Percentiles rank a stretch among this genome's conserved stretches.
Conservation (phyloP, 2,329 filamentous ascomycete species). For the Colletotrichum falcatum region DNA sequence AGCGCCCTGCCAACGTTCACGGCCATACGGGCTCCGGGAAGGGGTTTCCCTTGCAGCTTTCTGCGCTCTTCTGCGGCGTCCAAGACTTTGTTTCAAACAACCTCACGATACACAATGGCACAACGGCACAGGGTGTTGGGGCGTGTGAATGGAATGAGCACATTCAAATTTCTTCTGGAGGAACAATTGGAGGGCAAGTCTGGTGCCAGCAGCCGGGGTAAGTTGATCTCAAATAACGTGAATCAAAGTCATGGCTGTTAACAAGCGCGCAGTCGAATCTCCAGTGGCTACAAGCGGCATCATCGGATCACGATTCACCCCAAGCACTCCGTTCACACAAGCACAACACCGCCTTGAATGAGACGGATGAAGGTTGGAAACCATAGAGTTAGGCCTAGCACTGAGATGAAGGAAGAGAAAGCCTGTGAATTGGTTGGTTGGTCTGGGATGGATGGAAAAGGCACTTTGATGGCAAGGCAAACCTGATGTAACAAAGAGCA, state of each 20-base stretch:
- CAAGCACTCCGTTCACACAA: neutral
- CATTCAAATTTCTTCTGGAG: too few species aligned
- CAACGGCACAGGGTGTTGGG: fast-evolving
- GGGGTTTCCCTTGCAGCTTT: conserved; percentile 64
- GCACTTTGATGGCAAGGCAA: neutral
- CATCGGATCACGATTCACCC: neutral
- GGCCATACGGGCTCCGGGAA: too few species aligned
- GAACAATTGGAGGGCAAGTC: neutral
- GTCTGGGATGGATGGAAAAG: neutral
- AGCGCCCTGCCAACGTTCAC: too few species aligned
- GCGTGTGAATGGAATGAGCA: neutral
- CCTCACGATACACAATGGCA: too few species aligned
- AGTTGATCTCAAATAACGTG: neutral
- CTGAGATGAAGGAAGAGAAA: neutral
- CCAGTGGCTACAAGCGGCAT: neutral
- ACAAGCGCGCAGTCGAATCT: neutral
- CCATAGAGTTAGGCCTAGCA: too few species aligned
- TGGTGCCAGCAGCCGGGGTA: neutral
- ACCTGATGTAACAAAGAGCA: neutral
- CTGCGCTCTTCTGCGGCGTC: conserved; percentile 64
- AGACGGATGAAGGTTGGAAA: too few species aligned
- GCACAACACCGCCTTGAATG: neutral
- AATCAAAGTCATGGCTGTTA: neutral
- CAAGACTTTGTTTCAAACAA: neutral
- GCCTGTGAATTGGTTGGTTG: neutral